Conservation (phyloP, 495 filamentous ascomycete genomes). For the Penicillium subrubescens region DNA sequence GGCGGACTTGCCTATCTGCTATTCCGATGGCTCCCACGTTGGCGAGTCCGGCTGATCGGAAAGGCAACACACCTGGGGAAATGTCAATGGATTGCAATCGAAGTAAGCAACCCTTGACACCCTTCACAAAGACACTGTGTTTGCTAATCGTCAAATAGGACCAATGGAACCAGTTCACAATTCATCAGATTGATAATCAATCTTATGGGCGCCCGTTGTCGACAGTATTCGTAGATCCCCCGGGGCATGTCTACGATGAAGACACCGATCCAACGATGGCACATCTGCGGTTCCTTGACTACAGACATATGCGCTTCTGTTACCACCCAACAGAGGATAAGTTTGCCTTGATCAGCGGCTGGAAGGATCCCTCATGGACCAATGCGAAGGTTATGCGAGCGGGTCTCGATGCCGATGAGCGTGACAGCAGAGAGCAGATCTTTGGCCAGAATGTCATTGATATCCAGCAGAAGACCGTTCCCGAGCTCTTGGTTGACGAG, state of each 20-base stretch:
- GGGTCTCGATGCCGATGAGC: constrained; percentile 91
- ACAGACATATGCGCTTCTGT: constrained; percentile 91
- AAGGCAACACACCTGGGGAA: constrained; percentile 63
- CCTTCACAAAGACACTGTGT: neutral
- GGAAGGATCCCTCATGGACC: constrained; percentile 92
- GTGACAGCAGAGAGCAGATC: constrained; percentile 76
- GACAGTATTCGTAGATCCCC: constrained; percentile 75
- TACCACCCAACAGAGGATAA: constrained; percentile 87
- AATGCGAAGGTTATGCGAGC: constrained; percentile 71
- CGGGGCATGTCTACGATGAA: constrained; percentile 66
- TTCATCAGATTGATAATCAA: constrained; percentile 65
- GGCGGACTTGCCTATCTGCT: constrained; percentile 79
- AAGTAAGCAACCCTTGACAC: constrained; percentile 46
- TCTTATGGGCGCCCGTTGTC: constrained; percentile 80
- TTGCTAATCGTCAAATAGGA: constrained; percentile 53
- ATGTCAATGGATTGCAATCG: constrained; percentile 89
- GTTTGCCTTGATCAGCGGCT: constrained; percentile 80
- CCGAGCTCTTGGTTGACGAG: constrained; percentile 87
- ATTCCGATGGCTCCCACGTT: constrained; percentile 86
- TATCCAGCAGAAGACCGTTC: constrained; percentile 82
- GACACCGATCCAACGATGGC: constrained; percentile 80
- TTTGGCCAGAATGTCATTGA: constrained; percentile 90
- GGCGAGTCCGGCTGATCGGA: constrained; percentile 78
- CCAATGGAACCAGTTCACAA: constrained; percentile 88
- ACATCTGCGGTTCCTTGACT: constrained; percentile 75